Evolutionary conservation across 306 rosid species (phyloP).

Genomic region (Quillaja saponaria): DNA sequence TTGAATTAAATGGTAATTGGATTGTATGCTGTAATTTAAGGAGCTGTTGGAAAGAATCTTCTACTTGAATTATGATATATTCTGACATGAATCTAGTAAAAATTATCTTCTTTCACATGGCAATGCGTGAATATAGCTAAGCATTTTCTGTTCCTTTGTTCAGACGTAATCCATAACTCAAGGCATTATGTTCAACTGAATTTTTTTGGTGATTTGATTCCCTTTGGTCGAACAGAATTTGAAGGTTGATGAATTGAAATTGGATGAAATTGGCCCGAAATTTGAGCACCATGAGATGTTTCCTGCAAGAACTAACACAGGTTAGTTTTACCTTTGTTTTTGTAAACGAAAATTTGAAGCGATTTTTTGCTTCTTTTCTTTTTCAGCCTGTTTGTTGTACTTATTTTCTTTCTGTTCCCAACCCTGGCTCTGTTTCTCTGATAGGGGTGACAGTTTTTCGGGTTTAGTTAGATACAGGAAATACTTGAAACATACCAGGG

Average conservation of each 20-base stretch:
- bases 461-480: too few species aligned
- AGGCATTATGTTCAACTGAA: constrained; percentile 5
- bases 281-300: constrained; percentile 88
- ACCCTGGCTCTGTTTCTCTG: too few species aligned
- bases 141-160: constrained; percentile 10
- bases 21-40: neutral
- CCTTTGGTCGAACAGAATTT: constrained; percentile 58
- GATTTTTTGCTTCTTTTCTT: neutral
- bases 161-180: neutral
- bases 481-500: too few species aligned
- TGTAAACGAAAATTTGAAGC: constrained; percentile 13
- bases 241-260: constrained; percentile 74
- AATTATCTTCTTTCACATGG: constrained; percentile 1
- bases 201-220: constrained; percentile 13
- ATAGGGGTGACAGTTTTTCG: too few species aligned
- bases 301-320: constrained; percentile 95
- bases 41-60: neutral
- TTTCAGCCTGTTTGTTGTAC: neutral
- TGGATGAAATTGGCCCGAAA: constrained; percentile 86
- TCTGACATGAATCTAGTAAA: constrained; percentile 5
- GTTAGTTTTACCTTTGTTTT: constrained; percentile 40
- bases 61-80: constrained; percentile 6
- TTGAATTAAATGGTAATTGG: too few species aligned
- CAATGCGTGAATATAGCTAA: constrained; percentile 1
- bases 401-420: neutral